A percentile compares a stretch with the other conserved stretches of the same genome.
These are phyloP conservation scores for Apiospora kogelbergensis DNA, from an alignment of 2,329 filamentous ascomycete species.

Conservation along the genomic window DNA sequence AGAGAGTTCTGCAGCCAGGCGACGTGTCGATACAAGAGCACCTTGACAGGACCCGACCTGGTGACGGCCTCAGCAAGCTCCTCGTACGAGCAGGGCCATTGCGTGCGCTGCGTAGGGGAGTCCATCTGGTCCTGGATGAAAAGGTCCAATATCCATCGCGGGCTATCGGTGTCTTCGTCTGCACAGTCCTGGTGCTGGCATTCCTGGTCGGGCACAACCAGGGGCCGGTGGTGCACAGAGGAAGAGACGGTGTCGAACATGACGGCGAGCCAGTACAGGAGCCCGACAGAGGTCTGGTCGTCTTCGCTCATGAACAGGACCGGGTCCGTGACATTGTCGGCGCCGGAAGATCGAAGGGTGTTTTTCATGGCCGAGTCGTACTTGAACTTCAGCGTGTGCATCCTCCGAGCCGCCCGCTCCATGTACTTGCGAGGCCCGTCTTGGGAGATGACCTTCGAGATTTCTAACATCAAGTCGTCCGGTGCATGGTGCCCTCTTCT, in stretches of 20 bases:
- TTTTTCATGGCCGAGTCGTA: constrained; percentile 25
- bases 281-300: constrained; percentile 7
- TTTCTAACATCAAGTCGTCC: neutral
- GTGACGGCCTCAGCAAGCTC: constrained; percentile 48
- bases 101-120: constrained; percentile 37
- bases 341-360: neutral
- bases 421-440: constrained; percentile 34
- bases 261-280: constrained; percentile 55
- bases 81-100: constrained; percentile 57
- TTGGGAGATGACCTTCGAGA: constrained; percentile 19
- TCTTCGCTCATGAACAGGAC: neutral
- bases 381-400: constrained; percentile 36
- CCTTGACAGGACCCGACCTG: constrained; percentile 57
- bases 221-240: constrained; percentile 43
- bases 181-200: neutral
- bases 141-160: neutral
- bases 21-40: constrained; percentile 57
- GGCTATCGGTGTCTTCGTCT: neutral
- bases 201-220: constrained; percentile 18
- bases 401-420: constrained; percentile 39
- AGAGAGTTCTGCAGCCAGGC: constrained; percentile 55
- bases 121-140: constrained; percentile 14
- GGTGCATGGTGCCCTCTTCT: neutral
- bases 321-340: neutral
- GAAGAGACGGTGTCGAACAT: constrained; percentile 60